Evolutionary conservation across 2,329 filamentous ascomycete genomes (phyloP), one percentile per base, ranked within the genome.

Genomic region (Dryadomyces sulphureus): DNA sequence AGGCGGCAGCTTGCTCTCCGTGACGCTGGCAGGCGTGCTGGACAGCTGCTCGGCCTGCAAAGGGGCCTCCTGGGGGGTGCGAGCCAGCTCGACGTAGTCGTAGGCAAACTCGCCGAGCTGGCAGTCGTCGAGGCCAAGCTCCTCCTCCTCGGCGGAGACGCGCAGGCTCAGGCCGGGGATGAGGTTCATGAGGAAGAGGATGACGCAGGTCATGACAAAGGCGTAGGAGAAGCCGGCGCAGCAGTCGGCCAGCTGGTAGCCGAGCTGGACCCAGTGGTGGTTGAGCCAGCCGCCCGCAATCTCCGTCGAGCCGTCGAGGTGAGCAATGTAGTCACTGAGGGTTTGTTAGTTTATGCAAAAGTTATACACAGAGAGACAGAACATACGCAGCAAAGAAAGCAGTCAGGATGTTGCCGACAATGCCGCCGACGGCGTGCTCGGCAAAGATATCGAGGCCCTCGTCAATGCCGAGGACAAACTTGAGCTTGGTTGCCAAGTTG

Each of bases 401-500:
- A 47, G 86, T 90, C 63, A 85, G 70, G 49, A 88, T 63, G 56
- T 93, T 84, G 43, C 87, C 87, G 48, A 82, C 72, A 53, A 92
- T 85, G 53, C 87, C 87, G 42, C 87, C 86, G 52, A 93, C 67
- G 57, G 77, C 86, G 74, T 94, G 87, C 64, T 92, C 85, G 54
- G 87, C 87, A 64, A 94, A 92, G 57, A 94, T 80, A 67, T 94
- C 87, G 64, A 94, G 84, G 6, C 84, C 81, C 59, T 94, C 87
- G 56, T 94, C 87, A 47, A 93, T 79, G 51, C 79, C 79, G 57
- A 93, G 70, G 42, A 72, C 45, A 56, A 75, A 81, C 79, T 72
- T 80, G 72, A 86, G 74, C 73, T 94, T 93, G 59, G 87, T 94
- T 50, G 79, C 76, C 65, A 90, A 87, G 65, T 94, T 94, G 73